These are phyloP conservation scores for Avena insularis DNA, from an alignment of 176 grass and related monocot genomes.

Conservation along the genomic window DNA sequence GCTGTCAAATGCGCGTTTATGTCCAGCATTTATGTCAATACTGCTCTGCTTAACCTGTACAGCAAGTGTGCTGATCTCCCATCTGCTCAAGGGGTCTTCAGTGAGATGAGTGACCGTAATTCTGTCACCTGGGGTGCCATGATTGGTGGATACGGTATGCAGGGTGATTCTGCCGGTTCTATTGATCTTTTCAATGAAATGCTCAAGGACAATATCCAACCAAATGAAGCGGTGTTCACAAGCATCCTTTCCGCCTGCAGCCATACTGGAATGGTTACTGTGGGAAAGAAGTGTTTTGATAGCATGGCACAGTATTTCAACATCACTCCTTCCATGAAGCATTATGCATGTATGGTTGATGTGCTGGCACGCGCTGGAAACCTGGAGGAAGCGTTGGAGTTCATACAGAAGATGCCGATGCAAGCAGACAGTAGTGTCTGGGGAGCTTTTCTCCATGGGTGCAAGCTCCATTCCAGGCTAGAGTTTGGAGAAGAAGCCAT, in stretches of 20 bases:
- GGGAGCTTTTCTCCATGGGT: conserved; percentile 80
- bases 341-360: conserved; percentile 81
- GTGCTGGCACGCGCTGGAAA: conserved; percentile 64
- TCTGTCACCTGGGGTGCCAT: conserved; percentile 79
- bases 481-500: conserved; percentile 71
- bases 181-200: conserved; percentile 65
- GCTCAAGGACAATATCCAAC: conserved; percentile 65
- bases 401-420: conserved; percentile 71
- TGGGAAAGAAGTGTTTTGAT: conserved; percentile 59
- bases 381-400: conserved; percentile 63
- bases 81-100: conserved; percentile 55
- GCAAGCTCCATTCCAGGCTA: conserved; percentile 69
- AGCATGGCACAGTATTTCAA: conserved; percentile 58
- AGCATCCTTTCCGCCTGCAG: conserved; percentile 74
- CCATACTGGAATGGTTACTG: conserved; percentile 71
- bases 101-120: conserved; percentile 60
- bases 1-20: conserved; percentile 55
- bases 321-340: conserved; percentile 69
- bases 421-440: conserved; percentile 56
- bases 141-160: conserved; percentile 73
- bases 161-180: conserved; percentile 61
- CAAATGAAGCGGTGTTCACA: conserved; percentile 67
- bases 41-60: conserved; percentile 74
- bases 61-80: conserved; percentile 66
- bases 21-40: conserved; percentile 61